These are phyloP conservation scores for Pseudogymnoascus sp. DNA, from an alignment of 2,329 filamentous ascomycete species.

Conservation along the genomic window DNA sequence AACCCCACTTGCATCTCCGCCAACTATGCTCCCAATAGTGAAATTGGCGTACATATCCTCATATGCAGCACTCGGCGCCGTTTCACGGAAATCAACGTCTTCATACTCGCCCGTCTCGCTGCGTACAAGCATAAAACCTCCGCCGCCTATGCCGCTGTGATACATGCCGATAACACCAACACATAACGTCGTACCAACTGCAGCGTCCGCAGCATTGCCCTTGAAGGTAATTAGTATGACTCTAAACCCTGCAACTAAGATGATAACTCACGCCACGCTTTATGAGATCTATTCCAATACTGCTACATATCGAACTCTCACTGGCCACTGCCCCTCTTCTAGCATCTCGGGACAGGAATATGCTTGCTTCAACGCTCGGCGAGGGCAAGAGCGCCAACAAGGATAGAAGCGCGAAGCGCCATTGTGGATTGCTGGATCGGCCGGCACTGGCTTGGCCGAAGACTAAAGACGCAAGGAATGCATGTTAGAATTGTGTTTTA, in stretches of 20 bases:
- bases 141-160: slow-evolving; percentile 77
- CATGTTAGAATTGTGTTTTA: background rate
- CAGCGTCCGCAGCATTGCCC: slow-evolving; percentile 69
- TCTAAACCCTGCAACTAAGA: background rate
- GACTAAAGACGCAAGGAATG: background rate
- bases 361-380: slow-evolving; percentile 35
- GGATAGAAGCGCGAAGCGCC: slow-evolving; percentile 15
- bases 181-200: slow-evolving; percentile 67
- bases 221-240: slow-evolving; percentile 19
- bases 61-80: slow-evolving; percentile 71
- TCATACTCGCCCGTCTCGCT: slow-evolving; percentile 68
- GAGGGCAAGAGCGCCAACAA: slow-evolving; percentile 36
- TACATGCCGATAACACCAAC: slow-evolving; percentile 71
- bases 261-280: slow-evolving; percentile 34
- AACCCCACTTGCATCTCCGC: slow-evolving; percentile 64
- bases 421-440: background rate
- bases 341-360: slow-evolving; percentile 9
- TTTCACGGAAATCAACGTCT: slow-evolving; percentile 82
- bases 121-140: slow-evolving; percentile 81
- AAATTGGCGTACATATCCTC: slow-evolving; percentile 81
- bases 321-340: slow-evolving; percentile 41
- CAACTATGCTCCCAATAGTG: slow-evolving; percentile 54
- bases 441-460: background rate
- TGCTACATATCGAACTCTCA: slow-evolving; percentile 44
- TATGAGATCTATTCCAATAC: slow-evolving; percentile 43